phyloP scores from a whole-genome alignment of 495 filamentous ascomycete species.

The Aspergillus bertholletiae region DNA sequence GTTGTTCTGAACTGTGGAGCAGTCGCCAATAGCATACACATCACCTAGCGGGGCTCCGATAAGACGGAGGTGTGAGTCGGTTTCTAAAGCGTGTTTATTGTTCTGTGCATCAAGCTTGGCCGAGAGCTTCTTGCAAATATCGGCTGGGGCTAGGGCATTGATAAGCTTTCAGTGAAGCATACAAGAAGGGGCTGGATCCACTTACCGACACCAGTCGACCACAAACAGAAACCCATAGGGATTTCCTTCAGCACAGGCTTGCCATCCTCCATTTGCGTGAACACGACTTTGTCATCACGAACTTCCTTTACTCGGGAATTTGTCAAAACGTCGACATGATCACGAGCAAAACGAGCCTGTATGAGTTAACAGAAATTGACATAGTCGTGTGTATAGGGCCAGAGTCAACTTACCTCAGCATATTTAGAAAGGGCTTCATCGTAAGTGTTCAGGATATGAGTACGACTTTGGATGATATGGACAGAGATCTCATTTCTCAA shows the following conservation, averaged over 20 bases:
- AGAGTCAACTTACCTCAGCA: constrained; percentile 59
- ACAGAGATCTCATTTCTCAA: constrained; percentile 96
- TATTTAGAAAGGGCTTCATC: constrained; percentile 91
- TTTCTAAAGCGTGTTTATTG: constrained; percentile 91
- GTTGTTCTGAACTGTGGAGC: constrained; percentile 95
- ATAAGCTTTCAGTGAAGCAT: not conserved
- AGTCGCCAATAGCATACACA: constrained; percentile 97
- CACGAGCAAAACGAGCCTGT: constrained; percentile 72
- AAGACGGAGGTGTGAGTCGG: constrained; percentile 88
- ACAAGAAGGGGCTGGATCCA: constrained; percentile 1
- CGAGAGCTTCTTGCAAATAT: constrained; percentile 71
- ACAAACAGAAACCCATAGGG: constrained; percentile 93
- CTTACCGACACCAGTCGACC: constrained; percentile 88
- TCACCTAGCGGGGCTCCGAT: constrained; percentile 90
- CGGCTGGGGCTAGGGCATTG: constrained; percentile 62
- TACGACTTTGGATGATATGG: constrained; percentile 89
- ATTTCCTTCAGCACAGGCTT: constrained; percentile 81
- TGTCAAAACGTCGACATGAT: constrained; percentile 84
- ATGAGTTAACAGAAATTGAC: constrained; percentile 1
- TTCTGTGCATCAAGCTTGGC: constrained; percentile 72
- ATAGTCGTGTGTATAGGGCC: not conserved
- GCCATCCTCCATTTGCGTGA: constrained; percentile 77
- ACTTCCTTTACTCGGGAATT: constrained; percentile 93
- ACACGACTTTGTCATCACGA: constrained; percentile 74
- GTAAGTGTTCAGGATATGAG: constrained; percentile 97